These are phyloP conservation scores for Daldinia eschscholtzii DNA, from an alignment of 2,329 filamentous ascomycete species.

Conservation along the genomic window DNA sequence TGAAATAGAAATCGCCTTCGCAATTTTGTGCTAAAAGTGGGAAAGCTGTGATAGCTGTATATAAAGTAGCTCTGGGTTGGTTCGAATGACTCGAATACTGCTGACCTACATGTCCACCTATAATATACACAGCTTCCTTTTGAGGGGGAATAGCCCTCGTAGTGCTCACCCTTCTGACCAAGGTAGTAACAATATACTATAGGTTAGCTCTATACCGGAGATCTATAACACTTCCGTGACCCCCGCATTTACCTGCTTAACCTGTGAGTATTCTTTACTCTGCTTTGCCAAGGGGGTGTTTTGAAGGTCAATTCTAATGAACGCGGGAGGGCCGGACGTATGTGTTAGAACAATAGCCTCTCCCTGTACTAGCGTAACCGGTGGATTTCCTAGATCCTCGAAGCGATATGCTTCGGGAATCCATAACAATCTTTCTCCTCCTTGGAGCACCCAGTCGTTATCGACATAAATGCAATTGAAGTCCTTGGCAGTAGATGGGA, in stretches of 20 bases:
- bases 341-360: background rate
- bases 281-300: conserved; percentile 18
- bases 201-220: too few species aligned
- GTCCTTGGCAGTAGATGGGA: conserved; percentile 5
- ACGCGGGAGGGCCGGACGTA: background rate
- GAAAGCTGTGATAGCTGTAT: too few species aligned
- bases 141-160: too few species aligned
- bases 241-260: background rate
- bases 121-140: too few species aligned
- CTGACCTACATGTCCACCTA: too few species aligned
- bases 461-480: conserved; percentile 12
- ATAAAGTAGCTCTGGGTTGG: too few species aligned
- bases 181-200: too few species aligned
- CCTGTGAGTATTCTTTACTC: background rate
- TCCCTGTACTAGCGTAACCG: background rate
- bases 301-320: conserved; percentile 18
- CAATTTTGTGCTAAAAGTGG: too few species aligned
- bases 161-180: too few species aligned
- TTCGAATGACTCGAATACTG: too few species aligned
- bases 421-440: conserved; percentile 19
- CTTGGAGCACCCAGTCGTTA: conserved; percentile 19
- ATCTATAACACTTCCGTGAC: conserved; percentile 25
- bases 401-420: conserved; percentile 11
- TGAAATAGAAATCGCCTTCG: too few species aligned
- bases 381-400: too few species aligned